Base-by-base conservation (phyloP, 1,284 basidiomycete species). In the Phellinidium pouzarii region DNA sequence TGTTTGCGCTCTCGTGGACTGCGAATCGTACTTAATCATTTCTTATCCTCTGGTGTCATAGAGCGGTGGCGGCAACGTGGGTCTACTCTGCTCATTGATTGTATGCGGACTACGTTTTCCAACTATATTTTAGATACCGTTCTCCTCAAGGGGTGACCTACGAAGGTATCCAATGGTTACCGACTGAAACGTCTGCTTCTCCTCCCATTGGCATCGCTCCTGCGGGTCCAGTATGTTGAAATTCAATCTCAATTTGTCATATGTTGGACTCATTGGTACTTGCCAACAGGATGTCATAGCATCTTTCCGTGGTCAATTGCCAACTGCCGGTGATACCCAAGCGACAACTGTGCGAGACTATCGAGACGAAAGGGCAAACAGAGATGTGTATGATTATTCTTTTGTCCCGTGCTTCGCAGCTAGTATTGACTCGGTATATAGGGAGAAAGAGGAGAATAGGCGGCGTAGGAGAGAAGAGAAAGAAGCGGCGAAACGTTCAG, bases 111-210 rank as follows among this genome's bases (percentile, higher is more conserved):
- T 9, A 27, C 23, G 14, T 44, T 43, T 27, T 4, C 2, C n/a
- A 34, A 57, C 58, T 64, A 53, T 57, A 56, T 19, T 54, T 31
- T 59, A 88, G 86, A 60, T 88, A 88, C 68, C 79, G 82, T 61
- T 87, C 84, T 1, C 68, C 79, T 11, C 75, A 73, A 58, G 86
- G 86, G 14, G 60, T 82, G 29, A 77, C 87, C 31, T 56, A 56
- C 45, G 76, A 65, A 53, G 84, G 85, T 22, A 85, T 87, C 53
- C 84, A 87, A 62, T 88, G 85, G 87, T 73, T 86, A 20, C 83
- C 84, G 20, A 77, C 76, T 11, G 84, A 87, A 60, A 73, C 82
- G 2, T 57, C 48, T 2, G 45, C 29, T 22, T 19, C 27, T 23
- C 55, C 55, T 37, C 55, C 55, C 22, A 41, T 48, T 29, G 46